Evolutionary conservation across 192 early-diverging fungal species (phyloP), one percentile per base, ranked within the genome.

Genomic region (Geosiphon pyriformis): DNA sequence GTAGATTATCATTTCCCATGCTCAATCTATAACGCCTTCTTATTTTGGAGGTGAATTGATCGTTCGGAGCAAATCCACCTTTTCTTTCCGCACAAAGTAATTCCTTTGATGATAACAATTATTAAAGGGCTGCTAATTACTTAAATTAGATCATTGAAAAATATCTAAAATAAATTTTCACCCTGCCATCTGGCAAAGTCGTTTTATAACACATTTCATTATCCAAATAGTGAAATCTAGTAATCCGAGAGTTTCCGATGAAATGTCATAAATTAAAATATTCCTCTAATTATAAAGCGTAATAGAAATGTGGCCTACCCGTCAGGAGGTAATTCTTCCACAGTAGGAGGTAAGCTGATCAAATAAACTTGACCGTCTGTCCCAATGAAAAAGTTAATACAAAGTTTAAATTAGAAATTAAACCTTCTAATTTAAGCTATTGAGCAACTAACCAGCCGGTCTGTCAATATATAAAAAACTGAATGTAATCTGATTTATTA

Each of bases 211-310:
- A 46, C 53, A 65, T 25, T 54, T 76, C 75, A 20, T 67, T 59
- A 29, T 76, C 75, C 64, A 73, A 61, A 55, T 76, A 76, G 30
- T 68, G 64, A 30, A 67, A 76, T 3, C 75, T 76, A 60, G 20
- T 22, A 0, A 26, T 32, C 34, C 25, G 23, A 42, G 15, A 42
- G 15, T 42, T 42, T 42, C 37, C 15, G 7, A 42, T 6, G 37
- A 42, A 42, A 6, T 10, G 37, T 42, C 37, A 61, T 12, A 15
- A 34, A n/a, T 18, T 32, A 4, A 31, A n/a, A n/a, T n/a, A n/a
- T n/a, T n/a, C n/a, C n/a, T n/a, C n/a, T n/a, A n/a, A n/a, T n/a
- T n/a, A n/a, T n/a, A n/a, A n/a, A n/a, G n/a, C 3, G 20, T 23
- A 10, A 23, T 35, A 25, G 18, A 17, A 22, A 31, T 26, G 17